Evolutionary conservation across 2,329 filamentous ascomycete genomes (phyloP), one percentile per base, ranked within the genome.

Genomic region (Catunica adiposa): DNA sequence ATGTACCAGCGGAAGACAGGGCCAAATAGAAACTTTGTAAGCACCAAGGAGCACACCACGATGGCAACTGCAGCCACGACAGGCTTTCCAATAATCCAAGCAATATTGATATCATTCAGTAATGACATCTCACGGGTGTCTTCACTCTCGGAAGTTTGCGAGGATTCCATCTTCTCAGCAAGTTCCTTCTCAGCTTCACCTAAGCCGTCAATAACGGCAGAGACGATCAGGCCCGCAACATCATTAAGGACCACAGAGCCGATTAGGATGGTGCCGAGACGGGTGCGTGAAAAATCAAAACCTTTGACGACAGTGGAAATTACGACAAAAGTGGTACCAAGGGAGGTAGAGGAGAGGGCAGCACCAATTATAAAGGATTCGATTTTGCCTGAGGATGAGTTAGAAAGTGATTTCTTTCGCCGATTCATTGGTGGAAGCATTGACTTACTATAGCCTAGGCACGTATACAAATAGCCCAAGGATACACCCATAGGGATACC

Each of bases 221-320:
- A 68, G 61, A 72, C 69, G 53, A 73, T 67, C 9, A 73, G 66
- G 2, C 70, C 71, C 1, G 68, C 66, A 1, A 73, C 69, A 61
- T 73, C 71, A 60, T 73, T 70, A 37, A 73, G 70, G 22, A 73
- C 68, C 8, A 71, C 71, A 0, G 71, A 71, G 60, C 70, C 71
- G 51, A 72, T 66, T 2, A 73, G 67, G 1, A 73, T 65, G 9
- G 69, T 68, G 17, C 71, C 70, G 1, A 73, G 66, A 26, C 67
- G 64, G 1, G 70, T 73, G 42, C 72, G 68, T 0, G 65, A 64
- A 6, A 73, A 64, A 57, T 71, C 67, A 1, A 72, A 63, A 5
- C 62, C 63, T 34, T 64, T 66, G 14, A 59, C 52, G 0, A 62
- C 61, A 55, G 60, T 61, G 38, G 56, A 59, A 31, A 69, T 68